phyloP scores from a whole-genome alignment of 75 land plant genomes.

The Pinus tabuliformis region DNA sequence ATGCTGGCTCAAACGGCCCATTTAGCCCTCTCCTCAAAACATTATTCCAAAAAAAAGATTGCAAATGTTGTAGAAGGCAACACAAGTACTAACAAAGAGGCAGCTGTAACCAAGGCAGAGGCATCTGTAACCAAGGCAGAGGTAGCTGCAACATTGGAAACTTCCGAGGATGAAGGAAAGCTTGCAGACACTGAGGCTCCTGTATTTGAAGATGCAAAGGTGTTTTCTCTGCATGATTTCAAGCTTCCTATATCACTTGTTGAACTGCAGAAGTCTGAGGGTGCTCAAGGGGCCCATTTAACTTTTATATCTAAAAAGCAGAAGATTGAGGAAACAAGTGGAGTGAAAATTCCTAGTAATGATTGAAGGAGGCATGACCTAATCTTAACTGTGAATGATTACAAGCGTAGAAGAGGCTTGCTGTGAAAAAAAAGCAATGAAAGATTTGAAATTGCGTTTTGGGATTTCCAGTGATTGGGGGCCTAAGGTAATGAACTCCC shows the following conservation, averaged over 20 bases:
- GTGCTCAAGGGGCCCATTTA: constrained; percentile 73
- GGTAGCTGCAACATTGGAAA: constrained; percentile 44
- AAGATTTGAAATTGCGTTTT: no score
- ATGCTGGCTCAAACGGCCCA: constrained; percentile 82
- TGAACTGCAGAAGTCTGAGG: constrained; percentile 67
- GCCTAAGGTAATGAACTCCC: no score
- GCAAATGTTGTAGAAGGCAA: neutral
- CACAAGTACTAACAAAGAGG: neutral
- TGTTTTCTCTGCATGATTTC: constrained; percentile 69
- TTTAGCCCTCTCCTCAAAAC: constrained; percentile 16
- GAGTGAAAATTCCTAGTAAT: constrained; percentile 64
- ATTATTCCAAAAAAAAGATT: no score
- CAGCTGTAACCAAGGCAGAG: neutral
- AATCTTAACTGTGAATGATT: constrained; percentile 86
- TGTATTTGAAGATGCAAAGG: constrained; percentile 59
- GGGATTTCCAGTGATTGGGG: no score
- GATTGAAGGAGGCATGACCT: constrained; percentile 85
- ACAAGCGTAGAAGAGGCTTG: constrained; percentile 88
- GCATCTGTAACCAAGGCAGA: no score
- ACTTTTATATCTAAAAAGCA: constrained; percentile 84
- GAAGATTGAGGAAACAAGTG: constrained; percentile 76
- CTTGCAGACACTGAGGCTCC: constrained; percentile 76
- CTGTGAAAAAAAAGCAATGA: constrained; percentile 26
- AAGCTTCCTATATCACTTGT: constrained; percentile 68
- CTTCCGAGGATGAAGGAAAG: constrained; percentile 77